Evolutionary conservation across 148 eudicot genomes (phyloP).

Genomic region (Nepenthes mirabilis): DNA sequence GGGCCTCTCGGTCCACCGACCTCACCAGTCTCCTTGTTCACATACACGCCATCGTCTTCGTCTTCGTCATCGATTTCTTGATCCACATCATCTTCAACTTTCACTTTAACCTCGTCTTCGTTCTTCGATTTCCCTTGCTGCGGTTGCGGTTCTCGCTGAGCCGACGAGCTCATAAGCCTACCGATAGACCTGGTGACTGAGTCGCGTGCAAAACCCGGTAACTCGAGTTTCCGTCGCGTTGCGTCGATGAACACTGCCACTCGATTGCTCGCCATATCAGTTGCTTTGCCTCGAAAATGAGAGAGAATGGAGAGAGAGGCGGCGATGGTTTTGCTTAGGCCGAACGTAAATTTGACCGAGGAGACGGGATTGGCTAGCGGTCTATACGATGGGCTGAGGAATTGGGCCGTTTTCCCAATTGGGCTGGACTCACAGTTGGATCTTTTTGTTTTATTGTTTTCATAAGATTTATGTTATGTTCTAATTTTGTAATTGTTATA

Average conservation of each 20-base stretch:
- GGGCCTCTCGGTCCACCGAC: conserved; percentile 89
- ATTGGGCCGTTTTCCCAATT: no score
- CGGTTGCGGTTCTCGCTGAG: conserved; percentile 10
- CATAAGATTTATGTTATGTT: no score
- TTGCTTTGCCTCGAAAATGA: neutral
- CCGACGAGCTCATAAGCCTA: conserved; percentile 22
- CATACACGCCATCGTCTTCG: conserved; percentile 12
- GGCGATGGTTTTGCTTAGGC: neutral
- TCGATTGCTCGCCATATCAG: conserved; percentile 30
- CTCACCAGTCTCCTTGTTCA: conserved; percentile 74
- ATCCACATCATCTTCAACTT: conserved; percentile 7
- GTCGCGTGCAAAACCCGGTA: conserved; percentile 9
- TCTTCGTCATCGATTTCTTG: conserved; percentile 21
- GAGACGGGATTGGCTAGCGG: no score
- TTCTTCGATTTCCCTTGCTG: neutral
- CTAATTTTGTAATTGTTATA: no score
- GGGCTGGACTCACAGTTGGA: no score
- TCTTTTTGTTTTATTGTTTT: no score
- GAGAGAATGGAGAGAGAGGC: neutral
- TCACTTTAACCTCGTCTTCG: conserved; percentile 5
- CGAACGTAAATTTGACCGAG: no score
- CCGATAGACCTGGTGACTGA: conserved; percentile 4
- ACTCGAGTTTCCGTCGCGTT: conserved; percentile 7
- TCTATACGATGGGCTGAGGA: no score
- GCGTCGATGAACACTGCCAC: conserved; percentile 17